A percentile compares a stretch with the other conserved stretches of the same genome.
Conservation (phyloP, 257 asterid species). For the Solanum sitiens region DNA sequence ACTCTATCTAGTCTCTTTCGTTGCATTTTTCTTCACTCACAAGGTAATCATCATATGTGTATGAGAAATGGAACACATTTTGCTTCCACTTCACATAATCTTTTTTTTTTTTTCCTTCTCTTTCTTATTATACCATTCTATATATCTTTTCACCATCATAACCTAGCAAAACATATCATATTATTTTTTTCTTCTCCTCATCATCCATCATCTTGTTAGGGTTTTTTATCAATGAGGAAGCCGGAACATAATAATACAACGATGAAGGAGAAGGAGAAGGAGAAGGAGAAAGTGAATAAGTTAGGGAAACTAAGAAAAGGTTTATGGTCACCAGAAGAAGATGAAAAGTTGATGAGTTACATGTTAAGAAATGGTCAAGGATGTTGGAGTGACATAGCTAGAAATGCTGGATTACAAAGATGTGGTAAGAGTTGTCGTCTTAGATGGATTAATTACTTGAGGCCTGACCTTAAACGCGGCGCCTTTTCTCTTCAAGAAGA, state of each 20-base stretch:
- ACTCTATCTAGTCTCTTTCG: slow-evolving; percentile 42
- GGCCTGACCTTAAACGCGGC: slow-evolving; percentile 84
- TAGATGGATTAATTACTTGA: slow-evolving; percentile 71
- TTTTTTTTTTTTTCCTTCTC: slow-evolving; percentile 9
- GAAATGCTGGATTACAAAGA: slow-evolving; percentile 66
- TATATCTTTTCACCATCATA: slow-evolving; percentile 47
- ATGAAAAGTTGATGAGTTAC: slow-evolving; percentile 66
- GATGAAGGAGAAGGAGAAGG: slow-evolving; percentile 6
- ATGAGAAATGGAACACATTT: slow-evolving; percentile 46
- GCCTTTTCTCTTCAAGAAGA: slow-evolving; percentile 82
- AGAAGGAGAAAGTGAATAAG: slow-evolving; percentile 7
- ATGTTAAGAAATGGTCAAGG: slow-evolving; percentile 78
- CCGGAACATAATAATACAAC: slow-evolving; percentile 7
- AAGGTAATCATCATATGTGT: slow-evolving; percentile 70
- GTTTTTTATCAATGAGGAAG: slow-evolving; percentile 28
- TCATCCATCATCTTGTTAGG: neutral
- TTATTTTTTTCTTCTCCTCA: neutral
- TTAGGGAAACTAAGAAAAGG: slow-evolving; percentile 54
- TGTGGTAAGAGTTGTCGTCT: slow-evolving; percentile 86
- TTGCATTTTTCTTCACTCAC: slow-evolving; percentile 90
- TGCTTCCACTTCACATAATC: slow-evolving; percentile 99
- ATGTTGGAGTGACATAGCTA: slow-evolving; percentile 84
- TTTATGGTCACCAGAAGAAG: slow-evolving; percentile 86
- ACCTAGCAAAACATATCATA: neutral
- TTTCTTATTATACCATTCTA: slow-evolving; percentile 31